These are phyloP conservation scores for Rhodocollybia butyracea DNA, from an alignment of 768 basidiomycete species.

Conservation along the genomic window DNA sequence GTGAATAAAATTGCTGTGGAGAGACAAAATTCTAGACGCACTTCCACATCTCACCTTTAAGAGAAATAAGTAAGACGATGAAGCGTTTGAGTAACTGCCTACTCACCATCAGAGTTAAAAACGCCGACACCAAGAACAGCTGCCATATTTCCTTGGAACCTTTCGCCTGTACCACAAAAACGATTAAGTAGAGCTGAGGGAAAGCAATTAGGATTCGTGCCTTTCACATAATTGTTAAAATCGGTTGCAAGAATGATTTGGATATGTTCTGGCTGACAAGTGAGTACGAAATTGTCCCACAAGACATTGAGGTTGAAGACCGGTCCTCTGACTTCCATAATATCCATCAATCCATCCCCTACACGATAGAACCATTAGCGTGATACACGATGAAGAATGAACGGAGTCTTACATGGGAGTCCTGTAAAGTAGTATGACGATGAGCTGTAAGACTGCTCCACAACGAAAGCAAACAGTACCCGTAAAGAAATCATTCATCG, in stretches of 20 bases:
- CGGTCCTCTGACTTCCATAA: slow-evolving; percentile 34
- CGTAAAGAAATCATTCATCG: slow-evolving; percentile 33
- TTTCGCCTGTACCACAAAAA: slow-evolving; percentile 28
- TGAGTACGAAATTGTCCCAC: slow-evolving; percentile 44
- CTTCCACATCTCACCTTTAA: slow-evolving; percentile 38
- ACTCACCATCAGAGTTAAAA: slow-evolving; percentile 62
- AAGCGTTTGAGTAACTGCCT: slow-evolving; percentile 12
- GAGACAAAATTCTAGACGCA: slow-evolving; percentile 13
- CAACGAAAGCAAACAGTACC: slow-evolving; percentile 58
- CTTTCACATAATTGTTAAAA: slow-evolving; percentile 59
- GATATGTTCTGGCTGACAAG: slow-evolving; percentile 51
- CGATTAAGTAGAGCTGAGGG: not conserved
- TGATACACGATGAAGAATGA: not conserved
- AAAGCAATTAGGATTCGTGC: slow-evolving; percentile 21
- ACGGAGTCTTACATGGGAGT: not conserved
- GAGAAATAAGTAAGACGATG: slow-evolving; percentile 21
- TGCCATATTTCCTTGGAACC: slow-evolving; percentile 40
- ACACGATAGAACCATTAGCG: not conserved
- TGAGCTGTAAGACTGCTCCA: not conserved
- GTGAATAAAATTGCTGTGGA: not conserved
- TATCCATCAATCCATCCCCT: slow-evolving; percentile 43
- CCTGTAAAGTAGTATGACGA: not conserved
- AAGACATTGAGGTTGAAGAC: slow-evolving; percentile 43
- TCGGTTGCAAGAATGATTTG: slow-evolving; percentile 56
- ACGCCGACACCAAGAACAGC: slow-evolving; percentile 61